Conservation (phyloP, 768 basidiomycete species). For the Pisolithus orientalis region DNA sequence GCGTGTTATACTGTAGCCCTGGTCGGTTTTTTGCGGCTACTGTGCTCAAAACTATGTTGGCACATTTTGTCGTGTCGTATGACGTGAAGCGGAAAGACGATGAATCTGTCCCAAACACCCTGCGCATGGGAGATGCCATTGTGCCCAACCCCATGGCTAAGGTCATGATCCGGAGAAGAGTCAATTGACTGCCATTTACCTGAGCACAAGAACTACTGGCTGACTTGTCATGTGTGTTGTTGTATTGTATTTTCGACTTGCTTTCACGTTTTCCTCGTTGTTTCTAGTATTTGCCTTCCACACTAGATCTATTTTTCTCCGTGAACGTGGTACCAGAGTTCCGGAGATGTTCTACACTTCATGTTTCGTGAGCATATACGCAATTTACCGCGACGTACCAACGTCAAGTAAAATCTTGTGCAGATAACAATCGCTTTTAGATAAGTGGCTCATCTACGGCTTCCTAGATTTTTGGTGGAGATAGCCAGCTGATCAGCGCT, state of each 20-base stretch:
- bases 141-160: neutral
- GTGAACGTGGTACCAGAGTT: too few relatives aligned
- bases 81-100: slow-evolving; percentile 9
- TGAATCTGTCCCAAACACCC: neutral
- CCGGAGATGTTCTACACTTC: too few relatives aligned
- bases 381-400: too few relatives aligned
- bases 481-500: slow-evolving; percentile 57
- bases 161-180: too few relatives aligned
- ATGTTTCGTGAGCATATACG: too few relatives aligned
- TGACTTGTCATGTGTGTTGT: too few relatives aligned
- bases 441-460: slow-evolving; percentile 93
- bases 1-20: slow-evolving; percentile 16
- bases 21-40: slow-evolving; percentile 37
- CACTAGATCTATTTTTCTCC: too few relatives aligned
- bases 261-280: too few relatives aligned
- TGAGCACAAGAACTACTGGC: too few relatives aligned
- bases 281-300: too few relatives aligned
- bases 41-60: slow-evolving; percentile 24
- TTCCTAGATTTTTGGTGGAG: slow-evolving; percentile 93
- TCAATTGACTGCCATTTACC: too few relatives aligned
- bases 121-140: neutral
- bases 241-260: too few relatives aligned
- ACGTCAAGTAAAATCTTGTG: slow-evolving; percentile 53
- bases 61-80: slow-evolving; percentile 9
- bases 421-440: slow-evolving; percentile 79